These are phyloP conservation scores for Ambrosiella cleistominuta DNA, from an alignment of 2,329 filamentous ascomycete species.

Conservation along the genomic window DNA sequence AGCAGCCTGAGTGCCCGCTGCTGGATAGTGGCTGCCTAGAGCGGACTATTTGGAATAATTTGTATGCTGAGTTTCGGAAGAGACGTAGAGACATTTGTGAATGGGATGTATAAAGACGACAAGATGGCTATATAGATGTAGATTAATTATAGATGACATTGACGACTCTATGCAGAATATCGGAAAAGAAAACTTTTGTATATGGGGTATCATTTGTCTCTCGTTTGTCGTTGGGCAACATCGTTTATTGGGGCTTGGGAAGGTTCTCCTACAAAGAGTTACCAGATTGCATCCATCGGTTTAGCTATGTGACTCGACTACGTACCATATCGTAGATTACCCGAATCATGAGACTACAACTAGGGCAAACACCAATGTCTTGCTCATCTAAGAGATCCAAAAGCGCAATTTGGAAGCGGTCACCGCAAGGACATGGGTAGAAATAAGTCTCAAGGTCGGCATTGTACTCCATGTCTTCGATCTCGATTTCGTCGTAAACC, in stretches of 20 bases:
- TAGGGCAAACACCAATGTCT: constrained; percentile 93
- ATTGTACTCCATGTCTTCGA: constrained; percentile 95
- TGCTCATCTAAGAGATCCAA: constrained; percentile 72
- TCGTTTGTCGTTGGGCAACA: neutral
- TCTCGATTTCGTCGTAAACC: constrained; percentile 95
- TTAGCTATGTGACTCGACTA: neutral
- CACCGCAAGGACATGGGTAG: constrained; percentile 93
- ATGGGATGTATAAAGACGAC: neutral
- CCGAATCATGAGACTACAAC: constrained; percentile 89
- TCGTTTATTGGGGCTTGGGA: neutral
- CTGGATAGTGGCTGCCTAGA: neutral
- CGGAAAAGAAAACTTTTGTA: neutral
- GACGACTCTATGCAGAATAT: too few relatives aligned
- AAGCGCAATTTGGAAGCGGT: constrained; percentile 82
- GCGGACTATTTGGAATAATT: neutral
- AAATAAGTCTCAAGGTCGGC: constrained; percentile 70
- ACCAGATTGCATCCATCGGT: neutral
- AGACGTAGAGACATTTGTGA: neutral
- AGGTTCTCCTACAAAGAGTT: neutral
- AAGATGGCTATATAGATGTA: too few relatives aligned
- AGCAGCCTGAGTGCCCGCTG: constrained; percentile 13
- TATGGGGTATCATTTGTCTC: neutral
- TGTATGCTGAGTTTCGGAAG: neutral
- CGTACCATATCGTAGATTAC: constrained; percentile 80
- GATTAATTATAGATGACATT: too few relatives aligned